Base-by-base conservation (phyloP, 495 filamentous ascomycete species). In the Usnea hakonensis region DNA sequence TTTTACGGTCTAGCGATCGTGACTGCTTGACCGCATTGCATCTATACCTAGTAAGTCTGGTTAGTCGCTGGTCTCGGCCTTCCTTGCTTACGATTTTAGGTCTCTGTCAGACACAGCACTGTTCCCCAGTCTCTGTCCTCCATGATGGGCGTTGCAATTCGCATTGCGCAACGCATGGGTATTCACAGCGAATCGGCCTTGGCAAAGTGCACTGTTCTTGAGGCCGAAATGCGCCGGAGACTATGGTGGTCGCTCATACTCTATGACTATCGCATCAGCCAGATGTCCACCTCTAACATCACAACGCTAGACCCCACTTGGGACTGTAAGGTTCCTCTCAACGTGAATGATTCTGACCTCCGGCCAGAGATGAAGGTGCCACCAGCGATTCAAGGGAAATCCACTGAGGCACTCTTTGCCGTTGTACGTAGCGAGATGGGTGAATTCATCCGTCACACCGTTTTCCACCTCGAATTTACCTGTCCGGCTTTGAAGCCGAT, bases 21-120 rank as follows among this genome's bases (percentile, higher is more conserved):
- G 79, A 84, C 19, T 81, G 76, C 67, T 71, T 87, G 67, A 84
- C 81, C 0, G 84, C 84, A 30, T 77, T 85, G n/a, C 82, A 71
- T 67, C 74, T 87, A 8, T 85, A 83, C 64, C 68, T 85, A 46
- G 84, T 86, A 70, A 68, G 78, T 69, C 60, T 60, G n/a, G 54
- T 43, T 10, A 23, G 11, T 61, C 10, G 55, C 26, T 40, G 1
- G 13, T 30, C 32, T 55, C 2, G 43, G 60, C 23, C 66, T 62
- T 48, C 32, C 21, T 65, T 43, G 46, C 67, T 68, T 61, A 74
- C 36, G 30, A 26, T 60, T 64, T n/a, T 68, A 86, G 83, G 44
- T 85, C 40, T 84, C 83, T 0, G 60, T 81, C 35, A 67, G 72
- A 55, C 62, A 67, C 8, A 67, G 40, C 23, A 79, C 74, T 37